Percentiles rank a stretch among this genome's conserved stretches.
These are phyloP conservation scores for Coniophora puteana DNA, from an alignment of 1,284 basidiomycete genomes.

Conservation along the genomic window DNA sequence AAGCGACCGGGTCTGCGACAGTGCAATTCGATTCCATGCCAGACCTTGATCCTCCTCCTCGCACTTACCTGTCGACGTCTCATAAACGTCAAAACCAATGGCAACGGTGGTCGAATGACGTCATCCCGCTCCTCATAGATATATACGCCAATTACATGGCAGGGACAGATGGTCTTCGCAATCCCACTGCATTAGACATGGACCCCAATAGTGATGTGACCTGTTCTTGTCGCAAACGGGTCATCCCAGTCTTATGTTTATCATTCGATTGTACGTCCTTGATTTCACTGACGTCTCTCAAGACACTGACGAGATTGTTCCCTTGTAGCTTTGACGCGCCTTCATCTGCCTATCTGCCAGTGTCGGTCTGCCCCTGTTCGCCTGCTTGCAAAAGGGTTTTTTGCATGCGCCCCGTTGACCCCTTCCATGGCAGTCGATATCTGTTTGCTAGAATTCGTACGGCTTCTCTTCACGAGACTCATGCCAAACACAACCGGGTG, in stretches of 20 bases:
- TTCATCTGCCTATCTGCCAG: conserved; percentile 1
- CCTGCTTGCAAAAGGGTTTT: conserved; percentile 9
- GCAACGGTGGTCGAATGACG: conserved; percentile 7
- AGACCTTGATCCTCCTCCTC: neutral
- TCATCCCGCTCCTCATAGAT: conserved; percentile 9
- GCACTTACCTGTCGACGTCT: too few relatives aligned
- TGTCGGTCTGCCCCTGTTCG: conserved; percentile 10
- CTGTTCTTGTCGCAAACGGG: neutral
- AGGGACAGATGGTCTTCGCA: neutral
- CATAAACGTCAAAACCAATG: conserved; percentile 9
- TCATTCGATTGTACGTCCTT: conserved; percentile 2
- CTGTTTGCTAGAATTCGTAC: conserved; percentile 9
- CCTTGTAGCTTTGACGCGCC: conserved; percentile 1
- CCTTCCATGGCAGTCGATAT: conserved; percentile 12
- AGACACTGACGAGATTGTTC: neutral
- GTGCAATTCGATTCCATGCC: neutral
- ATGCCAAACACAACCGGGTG: conserved; percentile 12
- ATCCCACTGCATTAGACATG: neutral
- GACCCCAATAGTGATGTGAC: neutral
- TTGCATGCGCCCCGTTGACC: conserved; percentile 12
- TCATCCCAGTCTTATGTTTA: neutral
- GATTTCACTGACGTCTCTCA: neutral
- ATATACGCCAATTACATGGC: conserved; percentile 2
- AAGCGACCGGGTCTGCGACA: too few relatives aligned
- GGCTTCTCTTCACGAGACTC: conserved; percentile 6